Evolutionary conservation across 768 basidiomycete species (phyloP).

Genomic region (Boletus speciosus): DNA sequence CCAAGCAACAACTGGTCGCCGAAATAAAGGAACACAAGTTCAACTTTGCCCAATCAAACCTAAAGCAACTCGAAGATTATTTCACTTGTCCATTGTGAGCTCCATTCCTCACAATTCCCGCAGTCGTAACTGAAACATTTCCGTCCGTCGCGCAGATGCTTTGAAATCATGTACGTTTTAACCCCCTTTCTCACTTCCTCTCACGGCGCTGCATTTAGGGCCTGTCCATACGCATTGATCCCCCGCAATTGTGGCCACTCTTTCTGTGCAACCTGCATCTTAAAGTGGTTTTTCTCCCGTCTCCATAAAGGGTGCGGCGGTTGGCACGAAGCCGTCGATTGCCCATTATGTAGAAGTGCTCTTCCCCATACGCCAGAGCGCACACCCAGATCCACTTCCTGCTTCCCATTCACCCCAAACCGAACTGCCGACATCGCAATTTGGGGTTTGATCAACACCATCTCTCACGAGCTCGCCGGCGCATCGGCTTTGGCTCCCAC

Average conservation of each 20-base stretch:
- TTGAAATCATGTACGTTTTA: conserved; percentile 49
- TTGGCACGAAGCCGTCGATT: conserved; percentile 68
- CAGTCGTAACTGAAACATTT: conserved; percentile 11
- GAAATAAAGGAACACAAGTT: conserved; percentile 42
- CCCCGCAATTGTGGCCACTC: conserved; percentile 62
- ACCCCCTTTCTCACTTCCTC: background rate
- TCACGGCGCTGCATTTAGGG: conserved; percentile 25
- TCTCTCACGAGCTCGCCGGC: conserved; percentile 39
- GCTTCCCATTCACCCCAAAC: conserved; percentile 65
- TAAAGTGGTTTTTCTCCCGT: conserved; percentile 68
- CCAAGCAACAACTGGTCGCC: conserved; percentile 40
- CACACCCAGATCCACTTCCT: conserved; percentile 45
- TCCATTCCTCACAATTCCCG: background rate
- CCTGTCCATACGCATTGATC: conserved; percentile 54
- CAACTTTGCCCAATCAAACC: conserved; percentile 29
- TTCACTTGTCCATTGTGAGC: conserved; percentile 65
- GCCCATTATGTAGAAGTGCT: conserved; percentile 60
- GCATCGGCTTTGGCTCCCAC: conserved; percentile 29
- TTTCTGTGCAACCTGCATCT: conserved; percentile 62
- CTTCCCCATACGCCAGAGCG: conserved; percentile 51
- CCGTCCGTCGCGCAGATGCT: conserved; percentile 44
- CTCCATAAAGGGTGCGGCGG: conserved; percentile 58
- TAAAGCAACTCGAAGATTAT: conserved; percentile 56
- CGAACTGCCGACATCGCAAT: conserved; percentile 51
- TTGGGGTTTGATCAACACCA: conserved; percentile 49